These are phyloP conservation scores for Physaria fendleri DNA, from an alignment of 345 rosid species.

Conservation along the genomic window DNA sequence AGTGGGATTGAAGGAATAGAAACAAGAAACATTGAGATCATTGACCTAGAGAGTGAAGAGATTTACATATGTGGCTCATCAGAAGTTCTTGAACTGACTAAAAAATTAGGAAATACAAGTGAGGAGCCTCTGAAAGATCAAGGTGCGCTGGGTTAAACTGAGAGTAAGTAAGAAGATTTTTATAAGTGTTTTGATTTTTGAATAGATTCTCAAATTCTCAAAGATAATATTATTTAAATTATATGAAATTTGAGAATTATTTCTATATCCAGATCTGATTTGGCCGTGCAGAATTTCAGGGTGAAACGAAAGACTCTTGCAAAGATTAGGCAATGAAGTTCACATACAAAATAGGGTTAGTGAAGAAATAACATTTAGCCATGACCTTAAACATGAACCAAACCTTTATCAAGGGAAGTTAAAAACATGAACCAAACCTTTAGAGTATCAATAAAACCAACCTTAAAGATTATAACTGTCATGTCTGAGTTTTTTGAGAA, in stretches of 20 bases:
- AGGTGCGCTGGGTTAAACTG: no score
- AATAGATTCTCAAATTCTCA: no score
- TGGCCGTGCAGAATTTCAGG: no score
- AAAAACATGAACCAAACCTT: not conserved
- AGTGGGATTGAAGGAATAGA: not conserved
- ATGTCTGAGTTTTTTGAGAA: constrained; percentile 52
- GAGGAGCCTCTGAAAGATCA: constrained; percentile 9
- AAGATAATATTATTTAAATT: no score
- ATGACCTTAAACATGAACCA: no score
- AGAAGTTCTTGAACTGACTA: constrained; percentile 19
- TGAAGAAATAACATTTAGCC: not conserved
- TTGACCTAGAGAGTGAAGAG: constrained; percentile 24
- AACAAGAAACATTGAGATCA: constrained; percentile 20
- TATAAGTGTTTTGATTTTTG: no score
- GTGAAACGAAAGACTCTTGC: no score
- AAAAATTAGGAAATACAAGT: constrained; percentile 1
- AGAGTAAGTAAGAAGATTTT: no score
- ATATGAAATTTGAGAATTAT: no score
- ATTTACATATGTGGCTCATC: not conserved
- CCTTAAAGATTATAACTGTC: constrained; percentile 67
- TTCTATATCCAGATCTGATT: no score
- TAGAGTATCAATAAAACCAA: not conserved
- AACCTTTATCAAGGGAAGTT: not conserved
- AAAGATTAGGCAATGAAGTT: no score
- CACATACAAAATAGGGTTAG: no score